A percentile compares a stretch with the other conserved stretches of the same genome.
These are phyloP conservation scores for Syncephalastrum sp. DNA, from an alignment of 371 early-diverging fungal species.

Conservation along the genomic window DNA sequence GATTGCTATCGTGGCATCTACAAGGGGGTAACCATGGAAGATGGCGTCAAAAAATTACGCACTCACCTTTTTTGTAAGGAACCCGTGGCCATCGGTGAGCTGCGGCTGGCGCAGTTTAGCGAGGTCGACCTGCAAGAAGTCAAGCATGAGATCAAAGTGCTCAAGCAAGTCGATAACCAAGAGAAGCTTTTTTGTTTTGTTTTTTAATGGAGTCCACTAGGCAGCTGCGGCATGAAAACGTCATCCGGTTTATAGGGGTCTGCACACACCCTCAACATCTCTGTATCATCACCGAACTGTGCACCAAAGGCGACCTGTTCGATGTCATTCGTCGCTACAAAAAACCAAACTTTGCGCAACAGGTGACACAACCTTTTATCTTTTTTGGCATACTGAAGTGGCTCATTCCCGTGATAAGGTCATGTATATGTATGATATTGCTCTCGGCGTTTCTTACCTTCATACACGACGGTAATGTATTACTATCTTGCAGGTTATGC, in stretches of 20 bases:
- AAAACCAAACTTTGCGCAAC: slow-evolving; percentile 64
- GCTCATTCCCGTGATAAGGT: slow-evolving; percentile 30
- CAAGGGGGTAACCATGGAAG: slow-evolving; percentile 46
- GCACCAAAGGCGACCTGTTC: slow-evolving; percentile 74
- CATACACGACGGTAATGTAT: slow-evolving; percentile 48
- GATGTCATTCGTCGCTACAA: slow-evolving; percentile 69
- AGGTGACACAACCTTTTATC: slow-evolving; percentile 25
- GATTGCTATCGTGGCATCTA: slow-evolving; percentile 72
- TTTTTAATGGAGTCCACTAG: slow-evolving; percentile 18
- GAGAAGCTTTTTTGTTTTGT: not conserved
- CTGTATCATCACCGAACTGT: slow-evolving; percentile 75
- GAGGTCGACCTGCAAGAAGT: slow-evolving; percentile 70
- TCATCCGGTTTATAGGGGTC: slow-evolving; percentile 75
- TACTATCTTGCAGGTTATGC: not conserved
- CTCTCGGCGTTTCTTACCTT: slow-evolving; percentile 70
- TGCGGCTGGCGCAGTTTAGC: slow-evolving; percentile 64
- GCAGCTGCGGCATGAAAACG: slow-evolving; percentile 77
- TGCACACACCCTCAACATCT: slow-evolving; percentile 66
- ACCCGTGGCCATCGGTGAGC: slow-evolving; percentile 72
- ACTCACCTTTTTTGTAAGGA: slow-evolving; percentile 32
- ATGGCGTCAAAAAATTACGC: not conserved
- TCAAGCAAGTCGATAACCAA: slow-evolving; percentile 51
- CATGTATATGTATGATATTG: slow-evolving; percentile 84
- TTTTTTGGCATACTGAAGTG: not conserved
- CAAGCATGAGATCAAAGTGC: slow-evolving; percentile 74